phyloP scores from a whole-genome alignment of 495 filamentous ascomycete genomes.

The Trichoderma gamsii region DNA sequence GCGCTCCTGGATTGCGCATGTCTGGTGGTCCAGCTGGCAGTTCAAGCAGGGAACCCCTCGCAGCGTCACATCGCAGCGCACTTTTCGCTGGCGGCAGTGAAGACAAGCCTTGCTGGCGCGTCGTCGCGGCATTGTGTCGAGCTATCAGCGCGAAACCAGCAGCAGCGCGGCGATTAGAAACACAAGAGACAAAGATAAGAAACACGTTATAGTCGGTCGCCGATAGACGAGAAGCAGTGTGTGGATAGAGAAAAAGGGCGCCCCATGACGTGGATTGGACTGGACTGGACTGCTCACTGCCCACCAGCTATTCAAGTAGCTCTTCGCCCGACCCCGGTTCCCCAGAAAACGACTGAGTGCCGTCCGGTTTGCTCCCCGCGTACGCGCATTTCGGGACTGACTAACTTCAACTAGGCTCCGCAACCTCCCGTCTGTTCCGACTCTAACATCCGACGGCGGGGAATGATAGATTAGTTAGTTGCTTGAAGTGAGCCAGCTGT shows the following conservation, averaged over 20 bases:
- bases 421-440: not conserved
- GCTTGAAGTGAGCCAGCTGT: too few relatives aligned
- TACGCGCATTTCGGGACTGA: slow-evolving; percentile 2
- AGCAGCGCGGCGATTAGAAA: not conserved
- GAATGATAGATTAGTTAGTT: not conserved
- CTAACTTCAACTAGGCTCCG: not conserved
- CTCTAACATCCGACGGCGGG: not conserved
- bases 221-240: not conserved
- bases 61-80: slow-evolving; percentile 47
- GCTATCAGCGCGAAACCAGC: not conserved
- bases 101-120: slow-evolving; percentile 42
- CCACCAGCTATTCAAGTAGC: not conserved
- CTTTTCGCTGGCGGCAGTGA: slow-evolving; percentile 47
- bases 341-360: not conserved
- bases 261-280: not conserved
- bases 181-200: not conserved
- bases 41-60: slow-evolving; percentile 45
- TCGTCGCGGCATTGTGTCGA: not conserved
- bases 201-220: not conserved
- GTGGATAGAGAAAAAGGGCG: not conserved
- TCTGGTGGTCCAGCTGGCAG: slow-evolving; percentile 36
- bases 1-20: slow-evolving; percentile 35
- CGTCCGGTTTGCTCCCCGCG: not conserved
- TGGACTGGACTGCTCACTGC: not conserved
- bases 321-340: not conserved